phyloP scores from a whole-genome alignment of 1,284 basidiomycete genomes.

The Malassezia sp. region DNA sequence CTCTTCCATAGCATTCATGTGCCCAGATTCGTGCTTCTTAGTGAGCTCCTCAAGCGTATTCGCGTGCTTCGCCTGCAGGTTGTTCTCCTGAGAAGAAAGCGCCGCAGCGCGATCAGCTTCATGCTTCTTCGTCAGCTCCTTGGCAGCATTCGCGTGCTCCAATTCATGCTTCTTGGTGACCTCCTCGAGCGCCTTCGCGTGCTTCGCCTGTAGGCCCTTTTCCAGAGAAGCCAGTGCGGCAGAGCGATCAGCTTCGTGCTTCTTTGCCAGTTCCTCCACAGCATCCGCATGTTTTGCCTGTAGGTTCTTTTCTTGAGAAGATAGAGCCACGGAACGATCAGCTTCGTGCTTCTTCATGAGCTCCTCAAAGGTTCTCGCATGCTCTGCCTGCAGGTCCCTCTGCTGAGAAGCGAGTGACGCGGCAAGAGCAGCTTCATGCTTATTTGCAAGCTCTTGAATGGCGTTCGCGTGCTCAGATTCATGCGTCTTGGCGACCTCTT shows the following conservation, averaged over 20 bases:
- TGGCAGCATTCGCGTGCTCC: not conserved
- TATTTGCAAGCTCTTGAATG: constrained; percentile 1
- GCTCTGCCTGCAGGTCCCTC: not conserved
- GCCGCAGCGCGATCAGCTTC: no score
- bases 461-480: no score
- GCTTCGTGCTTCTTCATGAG: constrained; percentile 4
- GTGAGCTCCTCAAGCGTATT: not conserved
- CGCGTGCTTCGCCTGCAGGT: constrained; percentile 4
- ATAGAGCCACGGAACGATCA: not conserved
- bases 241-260: not conserved
- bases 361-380: not conserved
- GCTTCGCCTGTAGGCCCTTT: not conserved
- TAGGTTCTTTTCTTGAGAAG: not conserved
- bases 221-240: not conserved
- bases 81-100: no score
- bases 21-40: not conserved
- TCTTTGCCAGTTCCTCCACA: not conserved
- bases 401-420: no score
- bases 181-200: not conserved
- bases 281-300: not conserved
- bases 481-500: not conserved
- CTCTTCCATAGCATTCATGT: not conserved
- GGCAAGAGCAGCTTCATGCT: not conserved
- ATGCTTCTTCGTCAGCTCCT: not conserved
- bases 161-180: not conserved